Base-by-base conservation (phyloP, 352 stramenopile genomes). In the Phytophthora sansomeana region DNA sequence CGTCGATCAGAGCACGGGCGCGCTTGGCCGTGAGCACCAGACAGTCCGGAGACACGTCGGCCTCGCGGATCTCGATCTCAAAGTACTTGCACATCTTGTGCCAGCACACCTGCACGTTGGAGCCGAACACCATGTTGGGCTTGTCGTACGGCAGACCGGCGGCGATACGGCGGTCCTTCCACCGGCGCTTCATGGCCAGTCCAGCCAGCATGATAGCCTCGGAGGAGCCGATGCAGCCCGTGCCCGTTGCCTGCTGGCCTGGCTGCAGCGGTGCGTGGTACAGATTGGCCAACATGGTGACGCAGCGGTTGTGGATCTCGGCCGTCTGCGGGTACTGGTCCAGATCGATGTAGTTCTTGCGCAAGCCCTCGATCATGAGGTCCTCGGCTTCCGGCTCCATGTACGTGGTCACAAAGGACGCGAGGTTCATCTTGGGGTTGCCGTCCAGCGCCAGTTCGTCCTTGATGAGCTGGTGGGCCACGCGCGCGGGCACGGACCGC, bases 61-160 rank as follows among this genome's bases (percentile, higher is more conserved):
- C 89, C 57, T 97, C 83, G 36, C 91, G 89, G 41, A 93, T 83
- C 58, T 97, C 92, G 50, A 98, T 88, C 63, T 98, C 93, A 80
- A 98, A 98, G 77, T 98, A 98, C 66, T 92, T 91, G 83, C 91
- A 98, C 77, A 97, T 91, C 74, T 98, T 98, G 78, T 98, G 90
- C 93, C 93, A 98, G 77, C 91, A 96, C 24, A 97, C 91, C 63
- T 97, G 90, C 19, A 97, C 91, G 69, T 97, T 97, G 17, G 87
- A 91, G 65, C 91, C 91, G 67, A 97, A 97, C 19, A 98, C 87
- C 72, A 98, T 91, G 78, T 98, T 98, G 44, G 93, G 93, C 29
- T 87, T 91, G 68, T 97, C 90, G 59, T 77, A 89, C 6, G 90
- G 65, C 30, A 97, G 71, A 8, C 90, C 87, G 6, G 81, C 73